Percentiles rank a stretch among this genome's conserved stretches.
Evolutionary conservation across 139 green algal genomes (phyloP).

Genomic region (Haematococcus lacustris): DNA sequence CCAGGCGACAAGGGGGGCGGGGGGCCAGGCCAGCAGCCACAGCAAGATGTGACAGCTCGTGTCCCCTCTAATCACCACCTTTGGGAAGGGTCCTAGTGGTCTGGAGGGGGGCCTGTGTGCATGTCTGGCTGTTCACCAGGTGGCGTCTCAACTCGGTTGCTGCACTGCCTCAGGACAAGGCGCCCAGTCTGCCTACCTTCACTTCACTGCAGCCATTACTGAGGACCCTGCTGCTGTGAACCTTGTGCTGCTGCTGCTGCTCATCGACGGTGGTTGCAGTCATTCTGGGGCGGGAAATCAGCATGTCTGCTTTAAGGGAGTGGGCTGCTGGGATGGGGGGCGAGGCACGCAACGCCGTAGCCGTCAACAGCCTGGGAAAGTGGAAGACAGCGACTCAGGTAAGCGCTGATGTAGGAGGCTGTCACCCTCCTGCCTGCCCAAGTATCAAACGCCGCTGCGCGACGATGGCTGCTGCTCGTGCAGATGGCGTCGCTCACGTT

Average conservation of each 20-base stretch:
- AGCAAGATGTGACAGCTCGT: too few species aligned
- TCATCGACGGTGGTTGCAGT: constrained; percentile 24
- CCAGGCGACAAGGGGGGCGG: too few species aligned
- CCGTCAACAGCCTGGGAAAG: constrained; percentile 79
- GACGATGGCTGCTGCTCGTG: background rate
- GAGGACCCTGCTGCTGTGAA: background rate
- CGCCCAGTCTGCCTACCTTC: background rate
- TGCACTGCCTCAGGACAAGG: background rate
- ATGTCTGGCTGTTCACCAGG: background rate
- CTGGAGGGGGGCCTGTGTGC: background rate
- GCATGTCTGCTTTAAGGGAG: constrained; percentile 86
- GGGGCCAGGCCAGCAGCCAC: too few species aligned
- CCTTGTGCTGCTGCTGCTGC: background rate
- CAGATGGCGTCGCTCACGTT: constrained; percentile 62
- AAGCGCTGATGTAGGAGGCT: too few species aligned
- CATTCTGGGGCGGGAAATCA: constrained; percentile 88
- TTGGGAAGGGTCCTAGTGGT: background rate
- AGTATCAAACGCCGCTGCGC: background rate
- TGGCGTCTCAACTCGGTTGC: background rate
- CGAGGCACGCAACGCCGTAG: constrained; percentile 67
- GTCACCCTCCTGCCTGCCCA: too few species aligned
- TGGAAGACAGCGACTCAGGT: constrained; percentile 81
- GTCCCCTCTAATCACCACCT: too few species aligned
- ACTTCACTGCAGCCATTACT: background rate
- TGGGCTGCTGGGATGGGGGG: constrained; percentile 76